Base-by-base conservation (phyloP, 169 alveolate genomes). In the Pseudocohnilembus persalinus region DNA sequence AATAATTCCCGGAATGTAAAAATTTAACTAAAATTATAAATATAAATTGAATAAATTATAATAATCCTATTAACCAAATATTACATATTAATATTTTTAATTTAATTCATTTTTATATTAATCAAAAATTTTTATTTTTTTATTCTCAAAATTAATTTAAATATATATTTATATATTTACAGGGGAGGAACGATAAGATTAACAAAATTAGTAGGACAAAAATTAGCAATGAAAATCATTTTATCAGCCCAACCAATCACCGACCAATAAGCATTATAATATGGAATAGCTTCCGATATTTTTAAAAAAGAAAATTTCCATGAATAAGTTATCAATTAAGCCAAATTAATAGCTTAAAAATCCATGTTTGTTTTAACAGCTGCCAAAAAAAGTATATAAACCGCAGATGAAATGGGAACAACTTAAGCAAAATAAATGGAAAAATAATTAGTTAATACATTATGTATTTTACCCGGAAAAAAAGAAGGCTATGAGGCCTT, bases 141-240 rank as follows among this genome's bases (percentile, higher is more conserved):
- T n/a, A n/a, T n/a, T n/a, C n/a, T n/a, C n/a, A n/a, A n/a, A n/a
- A n/a, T n/a, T n/a, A n/a, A n/a, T n/a, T n/a, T n/a, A n/a, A n/a
- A n/a, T n/a, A n/a, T n/a, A n/a, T n/a, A n/a, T n/a, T n/a, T n/a
- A n/a, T n/a, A n/a, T n/a, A n/a, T n/a, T n/a, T n/a, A n/a, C n/a
- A 49, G 91, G 6, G 97, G 96, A 0, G 96, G 96, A 1, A 93
- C 97, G 34, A 84, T 90, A 82, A 91, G 95, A 83, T 85, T 94
- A 25, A 77, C 95, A 34, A 90, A 89, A 83, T 65, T 84, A 29
- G 93, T 91, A 26, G 96, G 96, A 0, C 89, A 89, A 82, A 86
- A 93, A 0, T 89, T 82, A 83, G 96, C 97, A 0, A 92, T 88
- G 90, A 87, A 92, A 82, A 86, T 90, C 87, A 88, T 92, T 73